A percentile compares a stretch with the other conserved stretches of the same genome.
Conservation (phyloP, 2,329 filamentous ascomycete species). For the Aspergillus pseudoviridinutans region DNA sequence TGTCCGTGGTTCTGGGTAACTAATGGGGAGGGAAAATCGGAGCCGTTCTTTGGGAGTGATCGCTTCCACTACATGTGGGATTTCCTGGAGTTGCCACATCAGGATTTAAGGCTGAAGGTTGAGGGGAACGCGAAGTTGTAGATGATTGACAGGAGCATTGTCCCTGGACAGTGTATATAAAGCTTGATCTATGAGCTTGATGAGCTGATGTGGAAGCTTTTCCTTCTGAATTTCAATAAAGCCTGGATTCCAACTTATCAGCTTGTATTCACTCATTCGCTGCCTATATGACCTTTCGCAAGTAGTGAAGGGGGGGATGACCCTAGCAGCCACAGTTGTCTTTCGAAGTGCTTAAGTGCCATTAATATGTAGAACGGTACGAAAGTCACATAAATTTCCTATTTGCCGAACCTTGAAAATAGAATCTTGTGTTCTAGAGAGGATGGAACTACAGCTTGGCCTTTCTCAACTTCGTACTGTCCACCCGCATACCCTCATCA, state of each 20-base stretch:
- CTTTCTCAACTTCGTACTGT: conserved; percentile 52
- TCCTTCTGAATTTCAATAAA: not conserved
- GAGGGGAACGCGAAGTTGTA: conserved; percentile 5
- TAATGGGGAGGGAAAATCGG: conserved; percentile 48
- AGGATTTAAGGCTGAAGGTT: conserved; percentile 24
- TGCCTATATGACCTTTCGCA: not conserved
- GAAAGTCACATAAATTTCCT: not conserved
- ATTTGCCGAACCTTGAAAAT: not conserved
- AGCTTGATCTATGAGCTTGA: not conserved
- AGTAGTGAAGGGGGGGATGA: not conserved
- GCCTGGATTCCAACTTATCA: not conserved
- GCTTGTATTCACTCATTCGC: not conserved
- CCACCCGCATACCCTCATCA: conserved; percentile 69
- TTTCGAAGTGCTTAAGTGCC: no score
- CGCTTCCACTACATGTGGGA: conserved; percentile 61
- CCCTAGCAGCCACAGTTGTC: no score
- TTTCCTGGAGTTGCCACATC: conserved; percentile 53
- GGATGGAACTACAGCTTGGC: conserved; percentile 20
- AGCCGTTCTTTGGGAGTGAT: conserved; percentile 77
- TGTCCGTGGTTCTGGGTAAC: conserved; percentile 71
- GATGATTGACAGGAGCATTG: not conserved
- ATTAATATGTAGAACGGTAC: not conserved
- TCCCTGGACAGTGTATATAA: not conserved
- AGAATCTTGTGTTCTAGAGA: not conserved
- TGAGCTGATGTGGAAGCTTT: not conserved